Evolutionary conservation across 768 basidiomycete species (phyloP).

Genomic region (Termitomyces sp.): DNA sequence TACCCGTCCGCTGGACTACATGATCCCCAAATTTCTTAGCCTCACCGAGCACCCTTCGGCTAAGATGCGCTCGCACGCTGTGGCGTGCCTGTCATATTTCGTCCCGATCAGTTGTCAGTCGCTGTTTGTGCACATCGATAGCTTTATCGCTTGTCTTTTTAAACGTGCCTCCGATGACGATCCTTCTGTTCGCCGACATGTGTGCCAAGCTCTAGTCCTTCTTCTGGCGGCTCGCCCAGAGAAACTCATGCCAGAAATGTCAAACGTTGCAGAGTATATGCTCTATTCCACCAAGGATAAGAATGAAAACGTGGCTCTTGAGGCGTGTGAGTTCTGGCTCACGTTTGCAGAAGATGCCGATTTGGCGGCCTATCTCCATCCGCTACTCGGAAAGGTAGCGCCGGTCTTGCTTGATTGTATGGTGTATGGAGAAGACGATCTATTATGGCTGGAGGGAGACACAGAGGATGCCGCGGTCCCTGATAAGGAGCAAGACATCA

Average conservation of each 20-base stretch:
- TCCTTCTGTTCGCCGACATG: constrained; percentile 88
- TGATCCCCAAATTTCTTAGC: constrained; percentile 92
- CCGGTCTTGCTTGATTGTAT: constrained; percentile 96
- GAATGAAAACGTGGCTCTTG: constrained; percentile 93
- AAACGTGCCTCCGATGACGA: constrained; percentile 93
- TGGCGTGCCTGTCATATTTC: constrained; percentile 93
- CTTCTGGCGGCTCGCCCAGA: constrained; percentile 91
- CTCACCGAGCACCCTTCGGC: constrained; percentile 80
- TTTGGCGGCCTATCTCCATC: constrained; percentile 76
- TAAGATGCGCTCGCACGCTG: constrained; percentile 90
- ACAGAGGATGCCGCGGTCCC: constrained; percentile 86
- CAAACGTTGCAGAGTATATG: constrained; percentile 97
- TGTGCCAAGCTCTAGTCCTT: constrained; percentile 92
- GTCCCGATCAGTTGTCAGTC: constrained; percentile 84
- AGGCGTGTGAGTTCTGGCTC: constrained; percentile 99
- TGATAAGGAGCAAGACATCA: constrained; percentile 94
- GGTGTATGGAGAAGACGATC: constrained; percentile 93
- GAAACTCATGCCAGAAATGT: constrained; percentile 94
- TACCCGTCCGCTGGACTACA: constrained; percentile 88
- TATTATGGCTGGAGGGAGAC: constrained; percentile 92
- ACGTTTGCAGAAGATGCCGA: constrained; percentile 97
- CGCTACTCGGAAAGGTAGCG: constrained; percentile 85
- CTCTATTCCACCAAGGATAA: constrained; percentile 97
- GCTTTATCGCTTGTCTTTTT: constrained; percentile 90
- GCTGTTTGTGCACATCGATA: constrained; percentile 87